phyloP scores from a whole-genome alignment of 164 flowering plant genomes.

The Tinospora cordifolia region DNA sequence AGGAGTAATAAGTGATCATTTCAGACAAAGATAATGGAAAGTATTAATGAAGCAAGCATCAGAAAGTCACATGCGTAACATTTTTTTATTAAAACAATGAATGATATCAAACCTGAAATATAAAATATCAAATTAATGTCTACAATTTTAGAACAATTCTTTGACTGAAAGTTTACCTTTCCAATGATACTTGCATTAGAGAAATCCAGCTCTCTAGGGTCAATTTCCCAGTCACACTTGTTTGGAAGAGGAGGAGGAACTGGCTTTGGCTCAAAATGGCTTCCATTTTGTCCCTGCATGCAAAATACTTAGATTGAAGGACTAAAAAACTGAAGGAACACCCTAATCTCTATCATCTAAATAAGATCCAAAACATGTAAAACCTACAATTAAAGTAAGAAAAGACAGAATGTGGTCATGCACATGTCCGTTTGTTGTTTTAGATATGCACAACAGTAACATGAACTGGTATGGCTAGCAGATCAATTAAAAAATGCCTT shows the following conservation, averaged over 20 bases:
- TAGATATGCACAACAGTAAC: too few relatives aligned
- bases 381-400: too few relatives aligned
- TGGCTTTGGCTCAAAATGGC: constrained; percentile 95
- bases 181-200: constrained; percentile 64
- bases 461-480: too few relatives aligned
- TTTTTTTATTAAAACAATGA: too few relatives aligned
- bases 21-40: neutral
- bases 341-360: neutral
- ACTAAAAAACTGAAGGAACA: neutral
- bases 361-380: neutral
- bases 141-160: neutral
- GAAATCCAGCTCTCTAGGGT: constrained; percentile 88
- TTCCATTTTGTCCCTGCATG: constrained; percentile 95
- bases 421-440: too few relatives aligned
- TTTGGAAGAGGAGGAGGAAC: constrained; percentile 94
- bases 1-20: too few relatives aligned
- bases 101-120: too few relatives aligned
- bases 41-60: neutral
- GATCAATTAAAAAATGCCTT: too few relatives aligned
- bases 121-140: neutral
- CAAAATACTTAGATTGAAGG: constrained; percentile 4
- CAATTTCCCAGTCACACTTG: constrained; percentile 99
- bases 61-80: too few relatives aligned
- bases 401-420: too few relatives aligned
- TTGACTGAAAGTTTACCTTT: constrained; percentile 45